Evolutionary conservation across 768 basidiomycete genomes (phyloP).

Genomic region (Cantharellus cinnabarinus): DNA sequence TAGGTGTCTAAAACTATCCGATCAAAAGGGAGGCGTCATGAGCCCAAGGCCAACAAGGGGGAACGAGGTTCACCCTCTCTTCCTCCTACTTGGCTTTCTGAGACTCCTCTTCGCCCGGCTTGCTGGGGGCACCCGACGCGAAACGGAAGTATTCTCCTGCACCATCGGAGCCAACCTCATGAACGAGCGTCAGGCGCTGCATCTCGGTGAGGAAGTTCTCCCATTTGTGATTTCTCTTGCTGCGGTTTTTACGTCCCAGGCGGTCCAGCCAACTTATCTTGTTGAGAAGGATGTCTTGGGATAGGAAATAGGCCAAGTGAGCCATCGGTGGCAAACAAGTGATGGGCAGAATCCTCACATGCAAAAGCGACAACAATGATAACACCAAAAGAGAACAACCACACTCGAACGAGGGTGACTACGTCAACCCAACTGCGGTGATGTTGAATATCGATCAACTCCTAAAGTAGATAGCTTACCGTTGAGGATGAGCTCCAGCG

Average conservation of each 20-base stretch:
- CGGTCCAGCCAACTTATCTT: slow-evolving; percentile 22
- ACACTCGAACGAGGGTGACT: not conserved
- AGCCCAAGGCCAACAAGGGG: too few relatives aligned
- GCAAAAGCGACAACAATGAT: not conserved
- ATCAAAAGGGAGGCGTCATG: too few relatives aligned
- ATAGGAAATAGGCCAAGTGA: not conserved
- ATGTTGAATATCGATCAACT: not conserved
- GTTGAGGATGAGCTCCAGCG: slow-evolving; percentile 14
- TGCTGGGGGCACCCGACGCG: not conserved
- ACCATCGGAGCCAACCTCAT: slow-evolving; percentile 12
- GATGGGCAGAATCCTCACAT: not conserved
- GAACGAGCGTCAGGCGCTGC: slow-evolving; percentile 23
- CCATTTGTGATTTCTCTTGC: slow-evolving; percentile 18
- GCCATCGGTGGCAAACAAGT: not conserved
- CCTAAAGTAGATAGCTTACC: not conserved
- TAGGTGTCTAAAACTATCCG: too few relatives aligned
- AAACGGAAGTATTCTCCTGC: not conserved
- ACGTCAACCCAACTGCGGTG: not conserved
- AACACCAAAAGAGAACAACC: not conserved
- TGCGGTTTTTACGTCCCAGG: slow-evolving; percentile 19
- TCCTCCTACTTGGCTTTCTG: not conserved
- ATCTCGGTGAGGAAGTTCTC: slow-evolving; percentile 24
- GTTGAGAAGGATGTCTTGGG: slow-evolving; percentile 17
- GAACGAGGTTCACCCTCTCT: too few relatives aligned
- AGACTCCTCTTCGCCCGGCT: not conserved